A percentile compares a stretch with the other conserved stretches of the same genome.
Evolutionary conservation across 1,139 yeast species (phyloP).

Genomic region (Pichia sp.): DNA sequence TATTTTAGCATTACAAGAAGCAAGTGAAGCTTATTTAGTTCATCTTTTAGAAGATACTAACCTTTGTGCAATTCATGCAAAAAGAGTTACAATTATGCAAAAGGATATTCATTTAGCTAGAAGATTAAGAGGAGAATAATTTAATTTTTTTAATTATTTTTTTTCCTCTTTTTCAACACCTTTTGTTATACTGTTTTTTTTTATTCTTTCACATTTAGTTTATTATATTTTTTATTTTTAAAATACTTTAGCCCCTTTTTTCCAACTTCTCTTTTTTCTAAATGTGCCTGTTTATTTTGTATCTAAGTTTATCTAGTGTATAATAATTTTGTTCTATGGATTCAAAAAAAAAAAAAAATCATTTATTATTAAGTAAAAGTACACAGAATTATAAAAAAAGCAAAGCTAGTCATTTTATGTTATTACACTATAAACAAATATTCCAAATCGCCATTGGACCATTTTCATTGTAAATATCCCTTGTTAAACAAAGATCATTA

Average conservation of each 20-base stretch:
- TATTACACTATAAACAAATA: conserved; percentile 18
- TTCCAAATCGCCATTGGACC: conserved; percentile 73
- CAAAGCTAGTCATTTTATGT: no score
- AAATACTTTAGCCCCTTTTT: no score
- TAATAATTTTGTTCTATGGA: no score
- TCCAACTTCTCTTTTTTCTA: no score
- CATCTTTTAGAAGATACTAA: conserved; percentile 88
- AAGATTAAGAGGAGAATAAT: conserved; percentile 62
- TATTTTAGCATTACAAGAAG: conserved; percentile 83
- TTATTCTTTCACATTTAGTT: neutral
- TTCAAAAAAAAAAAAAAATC: no score
- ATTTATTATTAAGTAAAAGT: no score
- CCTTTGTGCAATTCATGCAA: conserved; percentile 86
- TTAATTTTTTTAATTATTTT: neutral
- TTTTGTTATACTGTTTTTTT: neutral
- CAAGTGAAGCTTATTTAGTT: conserved; percentile 83
- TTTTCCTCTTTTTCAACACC: neutral
- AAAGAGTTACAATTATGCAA: conserved; percentile 90
- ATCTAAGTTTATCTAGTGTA: no score
- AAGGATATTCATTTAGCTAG: conserved; percentile 90
- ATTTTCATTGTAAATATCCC: conserved; percentile 66
- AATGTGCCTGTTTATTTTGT: no score
- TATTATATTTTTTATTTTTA: neutral
- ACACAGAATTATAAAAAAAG: conserved; percentile 1
- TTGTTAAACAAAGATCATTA: conserved; percentile 62